Evolutionary conservation across 75 land plant genomes (phyloP), one percentile per base, ranked within the genome.

Genomic region (Adiantum capillusveneris): DNA sequence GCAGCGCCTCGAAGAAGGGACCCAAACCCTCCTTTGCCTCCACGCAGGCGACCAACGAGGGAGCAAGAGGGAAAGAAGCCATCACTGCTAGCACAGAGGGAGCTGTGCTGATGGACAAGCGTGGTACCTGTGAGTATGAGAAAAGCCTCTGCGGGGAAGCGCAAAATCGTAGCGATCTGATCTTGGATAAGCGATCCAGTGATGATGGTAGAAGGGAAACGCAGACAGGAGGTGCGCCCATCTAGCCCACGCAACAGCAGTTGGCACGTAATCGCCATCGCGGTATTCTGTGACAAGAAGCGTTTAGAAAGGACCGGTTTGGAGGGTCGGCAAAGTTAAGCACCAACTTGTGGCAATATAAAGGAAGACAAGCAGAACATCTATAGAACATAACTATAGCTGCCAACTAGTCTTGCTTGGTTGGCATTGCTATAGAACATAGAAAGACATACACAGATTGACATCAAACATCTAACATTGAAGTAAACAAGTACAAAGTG

Each of bases 11-110:
- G 72, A 1, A 95, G 88, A 1, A 95, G 76, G 1, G 99, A 95
- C 1, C 99, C 99, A 31, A 95, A 95, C 51, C 99, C 99, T 14
- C 99, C 99, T 72, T 95, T 95, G 7, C 99, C 99, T 11, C 86
- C 99, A 25, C 64, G 65, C 31, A 93, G 73, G 0, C 83, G 82
- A 24, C 72, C 64, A n/a, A 72, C 34, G 27, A 93, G 50, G 25
- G 58, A 18, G 42, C 71, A 59, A 6, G 78, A 57, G 9, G 85
- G 85, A 58, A 72, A 80, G 1, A 68, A 50, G 1, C 68, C 58
- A 14, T 48, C 51, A 13, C 6, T 16, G 18, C 25, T 28, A 16
- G 62, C 53, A n/a, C 67, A 50, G 14, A 37, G 61, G 13, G 22
- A 16, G 13, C 49, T 28, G 20, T 66, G 52, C 0, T 20, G 17